A percentile compares a stretch with the other conserved stretches of the same genome.
Conservation (phyloP, 2,329 filamentous ascomycete species). For the Calonectria crousiana region DNA sequence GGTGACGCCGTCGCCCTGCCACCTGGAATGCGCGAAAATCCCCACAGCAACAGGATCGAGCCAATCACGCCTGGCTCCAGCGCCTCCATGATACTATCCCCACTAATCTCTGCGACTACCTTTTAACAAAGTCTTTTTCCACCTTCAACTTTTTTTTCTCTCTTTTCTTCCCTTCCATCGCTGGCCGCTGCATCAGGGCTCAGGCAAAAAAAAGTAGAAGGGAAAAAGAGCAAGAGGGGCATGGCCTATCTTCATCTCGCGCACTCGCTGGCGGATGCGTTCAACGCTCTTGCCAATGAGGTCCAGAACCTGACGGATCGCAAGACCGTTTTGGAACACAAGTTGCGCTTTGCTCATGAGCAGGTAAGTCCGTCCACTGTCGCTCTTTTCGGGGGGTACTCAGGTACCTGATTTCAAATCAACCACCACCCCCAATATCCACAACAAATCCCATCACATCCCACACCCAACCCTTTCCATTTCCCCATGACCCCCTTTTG, state of each 20-base stretch:
- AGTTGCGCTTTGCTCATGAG: conserved; percentile 74
- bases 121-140: conserved; percentile 31
- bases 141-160: conserved; percentile 19
- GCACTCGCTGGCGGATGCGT: conserved; percentile 72
- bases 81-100: background rate
- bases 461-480: conserved; percentile 27
- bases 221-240: conserved; percentile 34
- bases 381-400: conserved; percentile 17
- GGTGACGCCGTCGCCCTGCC: background rate
- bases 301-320: conserved; percentile 73
- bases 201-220: conserved; percentile 14
- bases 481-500: conserved; percentile 10
- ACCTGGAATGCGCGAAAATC: conserved; percentile 3
- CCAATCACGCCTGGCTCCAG: conserved; percentile 16
- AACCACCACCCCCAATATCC: conserved; percentile 15
- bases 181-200: conserved; percentile 25
- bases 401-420: conserved; percentile 34
- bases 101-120: conserved; percentile 24
- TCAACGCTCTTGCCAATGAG: conserved; percentile 74
- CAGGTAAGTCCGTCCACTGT: conserved; percentile 62
- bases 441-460: conserved; percentile 16
- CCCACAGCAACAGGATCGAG: conserved; percentile 15
- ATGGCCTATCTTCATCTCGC: conserved; percentile 58
- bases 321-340: conserved; percentile 75
- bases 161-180: conserved; percentile 27